Base-by-base conservation (phyloP, 2,329 filamentous ascomycete species). In the Neonectria sp. region DNA sequence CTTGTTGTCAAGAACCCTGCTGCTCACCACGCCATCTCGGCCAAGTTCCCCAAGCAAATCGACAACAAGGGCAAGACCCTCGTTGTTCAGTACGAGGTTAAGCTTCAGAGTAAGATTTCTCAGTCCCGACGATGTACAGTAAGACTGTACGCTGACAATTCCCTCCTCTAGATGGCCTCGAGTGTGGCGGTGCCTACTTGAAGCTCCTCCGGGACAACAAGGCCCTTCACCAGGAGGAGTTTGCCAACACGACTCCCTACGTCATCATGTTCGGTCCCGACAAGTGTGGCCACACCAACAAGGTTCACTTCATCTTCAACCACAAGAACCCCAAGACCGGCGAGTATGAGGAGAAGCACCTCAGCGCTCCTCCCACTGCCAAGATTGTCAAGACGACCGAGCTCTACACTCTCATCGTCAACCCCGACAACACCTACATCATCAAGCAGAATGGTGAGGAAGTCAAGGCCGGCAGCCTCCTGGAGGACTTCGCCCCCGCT, bases 281-380 rank as follows among this genome's bases (percentile, higher is more conserved):
- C 88, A 98, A 98, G 92, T 99, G 96, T 83, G 96, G 96, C 83
- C 90, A 94, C 82, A 98, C 94, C 84, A 99, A 99, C 92, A 98
- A 98, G 92, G 93, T 97, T 60, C 89, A 91, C 84, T 97, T 99
- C 87, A 99, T 99, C 84, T 97, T 99, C 91, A 96, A 97, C 86
- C 96, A 99, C 93, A 99, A 98, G 93, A 99, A 98, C 91, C 96
- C 96, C 81, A 98, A 97, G 93, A 98, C 95, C 53, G 95, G 95
- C 86, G 94, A 98, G 85, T 99, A 99, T 79, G 95, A 99, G 90
- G 96, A 99, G 93, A 99, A 99, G 92, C 96, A 99, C 86, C 89
- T 99, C 72, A 91, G 89, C 81, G 89, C 89, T 77, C 92, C 95
- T 72, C 95, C 96, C 69, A 88, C 92, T 67, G 95, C 95, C 80